Base-by-base conservation (phyloP, 257 asterid genomes). In the Rehmannia glutinosa region DNA sequence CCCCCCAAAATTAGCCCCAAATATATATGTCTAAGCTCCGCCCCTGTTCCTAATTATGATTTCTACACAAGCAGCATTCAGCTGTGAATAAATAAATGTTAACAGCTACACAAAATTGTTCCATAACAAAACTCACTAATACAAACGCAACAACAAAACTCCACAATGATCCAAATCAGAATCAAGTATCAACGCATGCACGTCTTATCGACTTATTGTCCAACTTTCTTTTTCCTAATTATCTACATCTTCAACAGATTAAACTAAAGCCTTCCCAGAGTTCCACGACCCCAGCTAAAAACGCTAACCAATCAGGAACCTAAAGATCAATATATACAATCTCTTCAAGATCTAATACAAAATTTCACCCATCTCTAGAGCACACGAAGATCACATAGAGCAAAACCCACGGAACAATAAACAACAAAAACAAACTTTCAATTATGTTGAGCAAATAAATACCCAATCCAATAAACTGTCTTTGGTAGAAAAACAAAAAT, bases 401-500 rank as follows among this genome's bases (percentile, higher is more conserved):
- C 38, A 23, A 52, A 67, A 68, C 35, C 12, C 77, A 69, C 45
- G 15, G 5, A 25, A 59, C 46, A 64, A 16, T 9, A 20, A 36
- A 35, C 70, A 57, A 42, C 12, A 51, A 12, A 51, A 52, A 20
- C 51, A 45, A 60, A 51, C 8, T 23, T 28, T 19, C 67, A 21
- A 45, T 51, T 24, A 23, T 19, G 23, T 16, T 13, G 50, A 27
- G 58, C 56, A 32, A 53, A 64, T 5, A 27, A 15, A 64, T 66
- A 30, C 51, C 52, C 28, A 55, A 47, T 55, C 23, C 65, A 77
- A 61, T 33, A 39, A 62, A n/a, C 42, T 32, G 23, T 24, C 24
- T 20, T 25, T 15, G 13, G 8, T 13, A 36, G 39, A 59, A 20
- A 59, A n/a, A 46, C 17, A 1, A 43, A 33, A 12, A 39, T 27